These are phyloP conservation scores for Tylopilus rubrobrunneus DNA, from an alignment of 768 basidiomycete species.

Conservation along the genomic window DNA sequence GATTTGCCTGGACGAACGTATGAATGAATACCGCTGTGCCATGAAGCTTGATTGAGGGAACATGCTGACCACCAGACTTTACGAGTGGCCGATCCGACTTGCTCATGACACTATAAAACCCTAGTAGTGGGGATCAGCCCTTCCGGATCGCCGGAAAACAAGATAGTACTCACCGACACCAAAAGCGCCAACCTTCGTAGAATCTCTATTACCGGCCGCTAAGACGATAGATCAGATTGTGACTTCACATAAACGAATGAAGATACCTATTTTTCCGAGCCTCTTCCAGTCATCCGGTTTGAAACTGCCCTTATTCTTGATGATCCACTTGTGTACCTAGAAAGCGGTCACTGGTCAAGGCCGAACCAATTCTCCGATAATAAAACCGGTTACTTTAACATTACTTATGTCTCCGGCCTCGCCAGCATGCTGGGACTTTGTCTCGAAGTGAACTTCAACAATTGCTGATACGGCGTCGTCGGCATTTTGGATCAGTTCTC, in stretches of 20 bases:
- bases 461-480: constrained; percentile 42
- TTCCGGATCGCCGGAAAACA: background rate
- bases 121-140: background rate
- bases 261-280: constrained; percentile 10
- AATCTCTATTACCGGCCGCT: constrained; percentile 13
- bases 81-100: constrained; percentile 15
- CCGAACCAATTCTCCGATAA: too few species aligned
- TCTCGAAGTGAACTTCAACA: constrained; percentile 37
- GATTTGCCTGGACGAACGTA: constrained; percentile 7
- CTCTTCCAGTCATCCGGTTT: background rate
- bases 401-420: background rate
- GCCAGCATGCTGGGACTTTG: background rate
- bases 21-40: background rate
- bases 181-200: constrained; percentile 15
- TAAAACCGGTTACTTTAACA: background rate
- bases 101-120: constrained; percentile 19
- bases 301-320: constrained; percentile 12
- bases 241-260: background rate
- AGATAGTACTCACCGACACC: constrained; percentile 10
- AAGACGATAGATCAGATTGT: background rate
- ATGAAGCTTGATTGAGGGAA: background rate
- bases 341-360: background rate
- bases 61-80: constrained; percentile 5
- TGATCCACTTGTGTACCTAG: constrained; percentile 11
- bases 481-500: constrained; percentile 24